A percentile compares a stretch with the other conserved stretches of the same genome.
Evolutionary conservation across 2,329 filamentous ascomycete species (phyloP).

Genomic region (Ophidiomyces ophidiicola): DNA sequence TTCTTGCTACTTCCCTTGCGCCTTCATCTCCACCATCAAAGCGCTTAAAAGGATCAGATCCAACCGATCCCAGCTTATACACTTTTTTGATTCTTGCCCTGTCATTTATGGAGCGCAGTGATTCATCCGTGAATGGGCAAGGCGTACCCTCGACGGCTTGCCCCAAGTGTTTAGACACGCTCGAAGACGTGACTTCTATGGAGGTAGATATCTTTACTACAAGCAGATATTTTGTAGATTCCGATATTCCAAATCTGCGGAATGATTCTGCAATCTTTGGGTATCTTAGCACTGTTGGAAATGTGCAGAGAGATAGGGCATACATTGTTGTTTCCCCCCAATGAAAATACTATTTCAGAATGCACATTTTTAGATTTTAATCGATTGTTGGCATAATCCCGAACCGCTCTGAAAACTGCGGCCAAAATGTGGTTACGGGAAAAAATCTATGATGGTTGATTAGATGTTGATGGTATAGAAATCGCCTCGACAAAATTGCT

Average conservation of each 20-base stretch:
- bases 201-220: conserved; percentile 63
- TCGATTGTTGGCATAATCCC: conserved; percentile 46
- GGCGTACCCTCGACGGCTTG: conserved; percentile 50
- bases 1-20: conserved; percentile 21
- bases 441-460: conserved; percentile 43
- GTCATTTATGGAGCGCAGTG: conserved; percentile 50
- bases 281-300: conserved; percentile 6
- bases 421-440: conserved; percentile 62
- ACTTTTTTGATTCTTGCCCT: conserved; percentile 62
- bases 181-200: conserved; percentile 35
- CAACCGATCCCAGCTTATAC: conserved; percentile 65
- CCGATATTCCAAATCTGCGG: conserved; percentile 68
- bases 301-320: conserved; percentile 16
- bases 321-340: conserved; percentile 76
- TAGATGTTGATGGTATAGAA: no score
- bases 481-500: no score
- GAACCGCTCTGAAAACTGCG: conserved; percentile 65
- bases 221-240: conserved; percentile 59
- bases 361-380: conserved; percentile 76
- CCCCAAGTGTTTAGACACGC: conserved; percentile 48
- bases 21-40: conserved; percentile 13
- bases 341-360: conserved; percentile 70
- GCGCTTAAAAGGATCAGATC: conserved; percentile 26
- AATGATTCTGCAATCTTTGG: conserved; percentile 87
- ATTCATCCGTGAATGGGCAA: conserved; percentile 50